Conservation (phyloP, 176 grass and related monocot species). For the Oryza glumipatula region DNA sequence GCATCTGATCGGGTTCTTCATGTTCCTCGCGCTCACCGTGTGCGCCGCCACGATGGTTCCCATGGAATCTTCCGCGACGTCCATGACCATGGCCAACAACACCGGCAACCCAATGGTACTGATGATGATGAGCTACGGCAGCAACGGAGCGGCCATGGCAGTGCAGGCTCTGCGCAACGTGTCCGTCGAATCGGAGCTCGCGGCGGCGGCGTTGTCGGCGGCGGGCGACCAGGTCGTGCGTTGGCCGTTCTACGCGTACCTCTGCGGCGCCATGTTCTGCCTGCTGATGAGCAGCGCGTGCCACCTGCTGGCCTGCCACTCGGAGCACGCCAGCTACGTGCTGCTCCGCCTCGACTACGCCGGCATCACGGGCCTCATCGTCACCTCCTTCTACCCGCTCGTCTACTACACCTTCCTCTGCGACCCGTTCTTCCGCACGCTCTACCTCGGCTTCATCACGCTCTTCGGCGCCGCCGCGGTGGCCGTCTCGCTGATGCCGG, state of each 20-base stretch:
- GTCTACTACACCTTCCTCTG: slow-evolving; percentile 89
- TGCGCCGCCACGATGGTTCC: slow-evolving; percentile 52
- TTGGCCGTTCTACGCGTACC: slow-evolving; percentile 86
- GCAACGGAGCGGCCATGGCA: slow-evolving; percentile 5
- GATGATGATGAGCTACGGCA: slow-evolving; percentile 24
- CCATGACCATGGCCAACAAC: slow-evolving; percentile 23
- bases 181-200: neutral
- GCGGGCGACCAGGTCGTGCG: slow-evolving; percentile 12
- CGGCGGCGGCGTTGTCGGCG: neutral
- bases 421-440: slow-evolving; percentile 46
- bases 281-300: slow-evolving; percentile 81
- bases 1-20: slow-evolving; percentile 79
- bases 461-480: slow-evolving; percentile 52
- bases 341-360: slow-evolving; percentile 85
- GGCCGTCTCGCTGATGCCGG: slow-evolving; percentile 61
- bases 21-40: slow-evolving; percentile 72
- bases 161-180: slow-evolving; percentile 30
- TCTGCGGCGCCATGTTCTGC: slow-evolving; percentile 81
- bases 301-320: slow-evolving; percentile 82
- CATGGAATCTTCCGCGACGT: slow-evolving; percentile 18
- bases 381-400: slow-evolving; percentile 92
- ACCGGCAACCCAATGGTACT: slow-evolving; percentile 5
- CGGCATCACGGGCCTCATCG: slow-evolving; percentile 76
- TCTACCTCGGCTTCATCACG: slow-evolving; percentile 78
- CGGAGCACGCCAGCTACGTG: slow-evolving; percentile 72